Evolutionary conservation across 352 stramenopile species (phyloP).

Genomic region (Blastocystis sp.): DNA sequence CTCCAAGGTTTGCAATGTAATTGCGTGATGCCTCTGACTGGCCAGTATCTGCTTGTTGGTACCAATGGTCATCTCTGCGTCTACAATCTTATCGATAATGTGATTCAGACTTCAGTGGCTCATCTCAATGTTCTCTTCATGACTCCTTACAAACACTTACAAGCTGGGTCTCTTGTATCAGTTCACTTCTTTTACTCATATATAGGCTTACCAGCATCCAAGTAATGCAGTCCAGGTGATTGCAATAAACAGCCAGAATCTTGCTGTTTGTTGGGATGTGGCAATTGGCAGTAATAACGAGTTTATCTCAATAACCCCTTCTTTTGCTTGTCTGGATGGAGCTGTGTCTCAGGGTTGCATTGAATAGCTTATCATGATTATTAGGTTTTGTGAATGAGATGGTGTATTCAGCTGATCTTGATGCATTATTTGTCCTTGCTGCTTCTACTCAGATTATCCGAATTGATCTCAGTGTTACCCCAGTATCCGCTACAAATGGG

Average conservation of each 20-base stretch:
- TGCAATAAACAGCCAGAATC: conserved; percentile 11
- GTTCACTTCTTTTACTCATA: neutral
- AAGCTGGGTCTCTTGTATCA: neutral
- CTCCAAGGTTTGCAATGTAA: neutral
- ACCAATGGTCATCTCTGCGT: conserved; percentile 42
- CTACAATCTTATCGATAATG: conserved; percentile 5
- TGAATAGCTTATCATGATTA: neutral
- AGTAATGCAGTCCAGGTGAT: neutral
- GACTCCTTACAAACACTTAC: neutral
- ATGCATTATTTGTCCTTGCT: neutral
- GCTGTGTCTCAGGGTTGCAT: neutral
- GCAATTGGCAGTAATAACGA: conserved; percentile 1
- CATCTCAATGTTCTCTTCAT: neutral
- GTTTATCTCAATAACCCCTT: conserved; percentile 1
- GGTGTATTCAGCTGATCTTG: neutral
- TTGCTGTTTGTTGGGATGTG: conserved; percentile 21
- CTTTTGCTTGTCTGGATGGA: conserved; percentile 18
- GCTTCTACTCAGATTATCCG: neutral
- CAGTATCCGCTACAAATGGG: neutral
- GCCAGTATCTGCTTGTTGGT: conserved; percentile 35
- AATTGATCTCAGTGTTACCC: neutral
- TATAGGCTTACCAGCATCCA: conserved; percentile 18
- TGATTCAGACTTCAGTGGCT: conserved; percentile 9
- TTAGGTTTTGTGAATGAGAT: neutral
- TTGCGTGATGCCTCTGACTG: conserved; percentile 11